Evolutionary conservation across 805 yeast species (phyloP).

Genomic region (Schizosaccharomyces lindneri): DNA sequence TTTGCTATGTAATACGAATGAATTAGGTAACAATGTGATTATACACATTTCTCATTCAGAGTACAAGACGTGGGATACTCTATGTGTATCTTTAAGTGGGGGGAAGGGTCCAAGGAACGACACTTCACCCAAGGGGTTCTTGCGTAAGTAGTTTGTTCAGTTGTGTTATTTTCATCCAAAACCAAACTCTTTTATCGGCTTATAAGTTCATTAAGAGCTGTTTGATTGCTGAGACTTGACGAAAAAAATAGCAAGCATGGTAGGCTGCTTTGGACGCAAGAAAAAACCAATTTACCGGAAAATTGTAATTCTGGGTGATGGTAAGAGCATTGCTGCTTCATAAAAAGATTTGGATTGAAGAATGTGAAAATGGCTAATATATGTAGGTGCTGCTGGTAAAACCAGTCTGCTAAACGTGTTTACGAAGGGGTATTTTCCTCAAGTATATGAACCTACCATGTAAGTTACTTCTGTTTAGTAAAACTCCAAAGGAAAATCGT

Average conservation of each 20-base stretch:
- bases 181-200: neutral
- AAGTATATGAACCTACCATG: slow-evolving; percentile 93
- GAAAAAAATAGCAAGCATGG: slow-evolving; percentile 12
- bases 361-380: neutral
- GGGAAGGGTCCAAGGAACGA: no score
- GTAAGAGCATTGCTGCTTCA: neutral
- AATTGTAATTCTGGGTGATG: slow-evolving; percentile 10
- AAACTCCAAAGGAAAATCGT: neutral
- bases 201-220: no score
- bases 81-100: no score
- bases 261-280: slow-evolving; percentile 20
- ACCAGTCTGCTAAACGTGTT: slow-evolving; percentile 84
- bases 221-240: neutral
- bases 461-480: neutral
- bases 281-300: slow-evolving; percentile 13
- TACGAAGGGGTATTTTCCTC: slow-evolving; percentile 93
- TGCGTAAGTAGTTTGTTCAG: neutral
- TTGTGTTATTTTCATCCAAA: neutral
- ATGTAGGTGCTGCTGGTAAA: slow-evolving; percentile 95
- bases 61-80: no score
- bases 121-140: neutral
- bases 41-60: no score
- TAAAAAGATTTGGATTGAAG: neutral
- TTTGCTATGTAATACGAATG: no score
- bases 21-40: no score